phyloP scores from a whole-genome alignment of 2,329 filamentous ascomycete species.

The Venturia pyrina region DNA sequence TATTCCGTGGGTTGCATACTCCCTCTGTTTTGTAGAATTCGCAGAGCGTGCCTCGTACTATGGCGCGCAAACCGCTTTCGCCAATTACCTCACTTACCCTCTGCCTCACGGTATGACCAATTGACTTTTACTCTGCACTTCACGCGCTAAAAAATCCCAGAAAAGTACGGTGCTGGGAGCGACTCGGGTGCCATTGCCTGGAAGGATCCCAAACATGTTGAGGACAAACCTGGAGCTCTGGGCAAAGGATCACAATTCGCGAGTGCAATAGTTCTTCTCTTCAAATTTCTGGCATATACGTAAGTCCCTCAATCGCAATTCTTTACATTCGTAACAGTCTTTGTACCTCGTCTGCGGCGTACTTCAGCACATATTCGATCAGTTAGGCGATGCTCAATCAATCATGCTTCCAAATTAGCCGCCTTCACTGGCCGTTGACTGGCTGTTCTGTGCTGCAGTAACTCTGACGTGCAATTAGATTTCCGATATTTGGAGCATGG shows the following conservation, averaged over 20 bases:
- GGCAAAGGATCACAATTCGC: conserved; percentile 40
- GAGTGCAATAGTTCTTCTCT: conserved; percentile 44
- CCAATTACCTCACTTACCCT: conserved; percentile 53
- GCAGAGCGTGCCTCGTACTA: conserved; percentile 53
- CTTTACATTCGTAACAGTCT: not conserved
- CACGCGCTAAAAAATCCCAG: not conserved
- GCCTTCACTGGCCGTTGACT: no score
- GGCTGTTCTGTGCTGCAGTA: not conserved
- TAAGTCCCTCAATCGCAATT: not conserved
- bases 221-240: conserved; percentile 1
- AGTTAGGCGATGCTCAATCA: no score
- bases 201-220: conserved; percentile 32
- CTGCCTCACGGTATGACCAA: conserved; percentile 32
- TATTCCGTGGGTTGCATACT: conserved; percentile 44
- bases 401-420: no score
- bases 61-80: conserved; percentile 45
- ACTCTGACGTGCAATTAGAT: conserved; percentile 10
- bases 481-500: conserved; percentile 41
- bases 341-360: no score
- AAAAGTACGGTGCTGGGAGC: conserved; percentile 20
- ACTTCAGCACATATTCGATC: no score
- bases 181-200: conserved; percentile 24
- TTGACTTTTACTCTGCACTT: not conserved
- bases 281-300: conserved; percentile 47
- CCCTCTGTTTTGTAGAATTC: conserved; percentile 50